Evolutionary conservation across 495 filamentous ascomycete species (phyloP).

Genomic region (Cercophora sp.): DNA sequence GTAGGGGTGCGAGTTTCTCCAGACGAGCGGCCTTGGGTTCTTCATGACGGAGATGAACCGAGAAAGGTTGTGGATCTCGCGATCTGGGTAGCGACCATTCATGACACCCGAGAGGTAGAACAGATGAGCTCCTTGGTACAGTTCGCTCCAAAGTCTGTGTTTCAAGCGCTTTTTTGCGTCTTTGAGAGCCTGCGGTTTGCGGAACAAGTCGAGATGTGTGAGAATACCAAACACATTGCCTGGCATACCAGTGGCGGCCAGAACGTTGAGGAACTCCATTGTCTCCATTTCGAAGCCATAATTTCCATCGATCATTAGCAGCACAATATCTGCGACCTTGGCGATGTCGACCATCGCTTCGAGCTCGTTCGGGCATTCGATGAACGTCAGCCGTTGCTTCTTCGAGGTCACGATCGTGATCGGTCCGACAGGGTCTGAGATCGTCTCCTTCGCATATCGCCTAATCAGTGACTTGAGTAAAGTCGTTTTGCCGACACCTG

Average conservation of each 20-base stretch:
- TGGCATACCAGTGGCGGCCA: slow-evolving; percentile 89
- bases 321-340: slow-evolving; percentile 93
- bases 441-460: slow-evolving; percentile 91
- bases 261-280: slow-evolving; percentile 95
- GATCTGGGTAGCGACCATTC: slow-evolving; percentile 93
- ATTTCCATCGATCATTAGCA: slow-evolving; percentile 97
- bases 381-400: slow-evolving; percentile 83
- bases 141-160: slow-evolving; percentile 90
- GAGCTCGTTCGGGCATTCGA: slow-evolving; percentile 94
- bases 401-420: slow-evolving; percentile 95
- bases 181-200: slow-evolving; percentile 81
- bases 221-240: slow-evolving; percentile 97
- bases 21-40: slow-evolving; percentile 91
- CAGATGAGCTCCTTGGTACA: slow-evolving; percentile 93
- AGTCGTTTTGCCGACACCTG: slow-evolving; percentile 65
- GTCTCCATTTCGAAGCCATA: slow-evolving; percentile 99
- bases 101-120: slow-evolving; percentile 95
- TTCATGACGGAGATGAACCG: slow-evolving; percentile 98
- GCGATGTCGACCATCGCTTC: slow-evolving; percentile 93
- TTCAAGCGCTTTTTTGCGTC: slow-evolving; percentile 94
- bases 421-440: slow-evolving; percentile 83
- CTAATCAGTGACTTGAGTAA: slow-evolving; percentile 89
- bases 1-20: slow-evolving; percentile 95
- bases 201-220: slow-evolving; percentile 93
- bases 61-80: slow-evolving; percentile 91